Conservation (phyloP, 495 filamentous ascomycete genomes). For the Parathielavia hyrcaniae region DNA sequence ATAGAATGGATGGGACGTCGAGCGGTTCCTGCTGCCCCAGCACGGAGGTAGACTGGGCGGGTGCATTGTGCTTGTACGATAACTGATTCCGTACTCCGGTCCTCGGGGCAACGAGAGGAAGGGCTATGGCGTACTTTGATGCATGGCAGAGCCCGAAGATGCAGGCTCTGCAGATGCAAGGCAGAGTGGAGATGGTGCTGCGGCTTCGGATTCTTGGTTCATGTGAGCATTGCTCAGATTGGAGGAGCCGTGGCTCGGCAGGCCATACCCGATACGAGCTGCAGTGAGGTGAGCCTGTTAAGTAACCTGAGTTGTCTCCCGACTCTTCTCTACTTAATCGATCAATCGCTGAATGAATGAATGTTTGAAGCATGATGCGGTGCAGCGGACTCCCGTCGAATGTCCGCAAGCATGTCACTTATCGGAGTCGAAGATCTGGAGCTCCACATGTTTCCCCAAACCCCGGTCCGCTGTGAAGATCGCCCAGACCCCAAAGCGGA, state of each 20-base stretch:
- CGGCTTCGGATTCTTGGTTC: slow-evolving; percentile 3
- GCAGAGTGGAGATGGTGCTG: not conserved
- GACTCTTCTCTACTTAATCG: too few species aligned
- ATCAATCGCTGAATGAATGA: too few species aligned
- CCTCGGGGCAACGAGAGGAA: slow-evolving; percentile 16
- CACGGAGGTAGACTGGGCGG: slow-evolving; percentile 15
- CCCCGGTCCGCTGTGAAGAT: slow-evolving; percentile 11
- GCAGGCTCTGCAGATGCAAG: not conserved
- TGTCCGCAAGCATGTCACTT: not conserved
- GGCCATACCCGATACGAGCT: too few species aligned
- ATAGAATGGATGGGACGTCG: slow-evolving; percentile 31
- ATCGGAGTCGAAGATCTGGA: not conserved
- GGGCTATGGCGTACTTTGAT: not conserved
- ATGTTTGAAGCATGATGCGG: not conserved
- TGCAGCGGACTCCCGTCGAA: not conserved
- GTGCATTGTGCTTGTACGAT: slow-evolving; percentile 28
- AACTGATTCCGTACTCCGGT: slow-evolving; percentile 22
- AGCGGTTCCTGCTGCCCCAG: slow-evolving; percentile 18
- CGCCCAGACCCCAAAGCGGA: slow-evolving; percentile 7
- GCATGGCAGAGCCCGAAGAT: not conserved
- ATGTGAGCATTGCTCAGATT: too few species aligned
- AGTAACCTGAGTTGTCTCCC: too few species aligned
- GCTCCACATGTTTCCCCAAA: slow-evolving; percentile 3
- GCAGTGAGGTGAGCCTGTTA: too few species aligned
- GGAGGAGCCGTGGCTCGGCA: too few species aligned